A percentile compares a stretch with the other conserved stretches of the same genome.
Evolutionary conservation across 768 basidiomycete genomes (phyloP).

Genomic region (Lactarius trivialis): DNA sequence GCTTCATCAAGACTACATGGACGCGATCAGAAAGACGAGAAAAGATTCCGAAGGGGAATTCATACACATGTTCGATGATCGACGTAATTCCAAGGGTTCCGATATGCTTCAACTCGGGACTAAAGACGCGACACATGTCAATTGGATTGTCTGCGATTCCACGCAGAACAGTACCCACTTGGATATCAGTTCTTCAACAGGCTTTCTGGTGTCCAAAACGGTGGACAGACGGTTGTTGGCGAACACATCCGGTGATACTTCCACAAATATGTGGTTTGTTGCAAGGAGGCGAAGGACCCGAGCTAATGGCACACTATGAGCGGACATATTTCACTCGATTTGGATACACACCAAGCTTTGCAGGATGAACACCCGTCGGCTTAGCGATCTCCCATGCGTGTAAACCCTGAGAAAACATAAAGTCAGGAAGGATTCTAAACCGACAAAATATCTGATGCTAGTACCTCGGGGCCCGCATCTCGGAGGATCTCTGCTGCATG

Average conservation of each 20-base stretch:
- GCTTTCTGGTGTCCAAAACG: neutral
- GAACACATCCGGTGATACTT: neutral
- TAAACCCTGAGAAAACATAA: neutral
- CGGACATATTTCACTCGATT: neutral
- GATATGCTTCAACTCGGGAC: neutral
- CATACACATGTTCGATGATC: neutral
- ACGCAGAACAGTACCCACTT: neutral
- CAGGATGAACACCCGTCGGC: neutral
- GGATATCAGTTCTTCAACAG: neutral
- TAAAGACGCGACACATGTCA: neutral
- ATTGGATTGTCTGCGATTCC: neutral
- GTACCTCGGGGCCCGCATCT: neutral
- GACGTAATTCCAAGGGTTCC: neutral
- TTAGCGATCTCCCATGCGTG: neutral
- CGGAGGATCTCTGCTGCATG: neutral
- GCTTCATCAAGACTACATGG: conserved; percentile 26
- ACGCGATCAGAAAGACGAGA: neutral
- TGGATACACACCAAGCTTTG: neutral
- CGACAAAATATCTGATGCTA: neutral
- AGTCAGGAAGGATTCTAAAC: neutral
- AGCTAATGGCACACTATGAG: neutral
- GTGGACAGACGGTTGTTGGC: neutral
- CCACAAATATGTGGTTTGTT: neutral
- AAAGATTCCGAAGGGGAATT: neutral
- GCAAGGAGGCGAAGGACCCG: neutral